Evolutionary conservation across 768 basidiomycete species (phyloP).

Genomic region (Tricholoma bakamatsutake): DNA sequence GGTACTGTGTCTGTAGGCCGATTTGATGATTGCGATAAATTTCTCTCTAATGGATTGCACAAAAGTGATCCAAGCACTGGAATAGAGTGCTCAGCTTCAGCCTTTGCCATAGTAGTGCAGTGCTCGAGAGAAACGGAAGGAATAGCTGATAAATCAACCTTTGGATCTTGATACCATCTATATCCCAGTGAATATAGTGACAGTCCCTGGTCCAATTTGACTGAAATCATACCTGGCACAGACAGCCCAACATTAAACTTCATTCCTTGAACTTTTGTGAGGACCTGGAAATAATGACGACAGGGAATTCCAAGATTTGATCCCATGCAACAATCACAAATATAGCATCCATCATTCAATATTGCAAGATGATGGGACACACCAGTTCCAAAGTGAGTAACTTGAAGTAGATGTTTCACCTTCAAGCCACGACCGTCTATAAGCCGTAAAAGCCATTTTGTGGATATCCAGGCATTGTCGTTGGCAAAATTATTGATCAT

Average conservation of each 20-base stretch:
- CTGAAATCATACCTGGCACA: conserved; percentile 10
- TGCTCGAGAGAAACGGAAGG: neutral
- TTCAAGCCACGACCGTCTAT: conserved; percentile 3
- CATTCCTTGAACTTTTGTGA: too few species aligned
- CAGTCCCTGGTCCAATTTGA: too few species aligned
- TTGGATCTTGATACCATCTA: neutral
- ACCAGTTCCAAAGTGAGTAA: conserved; percentile 11
- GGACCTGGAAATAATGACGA: too few species aligned
- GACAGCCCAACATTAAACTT: conserved; percentile 21
- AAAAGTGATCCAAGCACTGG: neutral
- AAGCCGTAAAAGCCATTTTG: conserved; percentile 17
- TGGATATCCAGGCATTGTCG: conserved; percentile 19
- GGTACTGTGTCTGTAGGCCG: neutral
- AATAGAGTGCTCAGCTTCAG: neutral
- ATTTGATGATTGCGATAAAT: neutral
- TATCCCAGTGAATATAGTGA: neutral
- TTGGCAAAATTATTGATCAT: conserved; percentile 18
- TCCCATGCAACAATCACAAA: conserved; percentile 25
- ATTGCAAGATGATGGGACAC: conserved; percentile 18
- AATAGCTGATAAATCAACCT: neutral
- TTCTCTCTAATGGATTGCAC: neutral
- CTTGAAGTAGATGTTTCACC: conserved; percentile 15
- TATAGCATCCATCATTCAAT: conserved; percentile 13
- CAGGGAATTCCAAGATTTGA: conserved; percentile 21
- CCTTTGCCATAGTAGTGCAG: neutral